Evolutionary conservation across 2,329 filamentous ascomycete genomes (phyloP), one percentile per base, ranked within the genome.

Genomic region (Aspergillus tanneri): DNA sequence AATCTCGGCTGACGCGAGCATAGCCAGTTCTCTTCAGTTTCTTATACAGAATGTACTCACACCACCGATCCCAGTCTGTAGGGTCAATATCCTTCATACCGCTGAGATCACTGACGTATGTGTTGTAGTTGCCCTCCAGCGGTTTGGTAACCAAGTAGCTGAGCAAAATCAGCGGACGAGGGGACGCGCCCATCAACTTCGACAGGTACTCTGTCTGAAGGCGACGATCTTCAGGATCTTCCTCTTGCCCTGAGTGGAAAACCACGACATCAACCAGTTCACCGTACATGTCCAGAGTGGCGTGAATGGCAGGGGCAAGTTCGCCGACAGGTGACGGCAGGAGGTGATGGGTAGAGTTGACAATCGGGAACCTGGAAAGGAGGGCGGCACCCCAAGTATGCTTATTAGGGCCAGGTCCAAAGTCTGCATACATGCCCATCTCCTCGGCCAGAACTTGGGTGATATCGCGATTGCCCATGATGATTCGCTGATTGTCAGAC

Each of bases 31-130:
- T 81, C 71, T 85, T 86, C 53, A 99, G 73, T 10, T 85, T 85
- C 77, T 96, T 96, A 78, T 90, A 99, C 21, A 99, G 75, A 57
- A 99, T 96, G 71, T 99, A 99, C 75, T 99, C 92, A 75, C 93
- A 99, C 93, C 93, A 99, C 46, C 93, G 79, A 69, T 99, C 93
- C 90, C 90, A 96, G 68, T 99, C 93, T 3, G 78, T 85, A 0
- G 85, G 82, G 64, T 99, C 93, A 41, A 99, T 93, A 64, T 99
- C 93, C 63, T 88, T 85, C 93, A 99, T 99, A 8, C 90, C 89
- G 49, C 88, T 95, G 49, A 76, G 76, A 44, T 90, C 80, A 47
- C 89, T 89, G 19, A 97, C 93, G 61, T 95, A 97, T 0, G 85
- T 96, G 68, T 97, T 92, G 76, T 99, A 99, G 67, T 99, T 99